phyloP scores from a whole-genome alignment of 2,329 filamentous ascomycete genomes.

The Stromatinia cepivora region DNA sequence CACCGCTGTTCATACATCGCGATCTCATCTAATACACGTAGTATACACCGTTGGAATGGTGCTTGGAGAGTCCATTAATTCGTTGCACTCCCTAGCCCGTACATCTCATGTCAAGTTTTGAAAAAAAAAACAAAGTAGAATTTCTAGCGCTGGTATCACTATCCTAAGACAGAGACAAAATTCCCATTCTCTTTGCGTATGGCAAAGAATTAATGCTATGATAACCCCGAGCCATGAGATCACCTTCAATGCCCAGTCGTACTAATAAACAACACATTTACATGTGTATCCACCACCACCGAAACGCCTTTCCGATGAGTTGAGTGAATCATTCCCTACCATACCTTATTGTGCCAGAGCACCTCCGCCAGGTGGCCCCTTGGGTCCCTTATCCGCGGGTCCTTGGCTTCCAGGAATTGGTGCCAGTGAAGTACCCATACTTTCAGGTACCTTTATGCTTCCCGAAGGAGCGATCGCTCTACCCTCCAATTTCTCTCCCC shows the following conservation, averaged over 20 bases:
- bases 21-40: neutral
- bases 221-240: neutral
- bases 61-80: neutral
- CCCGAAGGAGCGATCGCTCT: constrained; percentile 61
- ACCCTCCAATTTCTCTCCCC: constrained; percentile 75
- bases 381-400: constrained; percentile 27
- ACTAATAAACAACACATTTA: constrained; percentile 18
- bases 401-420: constrained; percentile 33
- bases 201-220: constrained; percentile 23
- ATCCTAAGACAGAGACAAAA: constrained; percentile 19
- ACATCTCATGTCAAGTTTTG: neutral
- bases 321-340: constrained; percentile 23
- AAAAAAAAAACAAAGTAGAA: neutral
- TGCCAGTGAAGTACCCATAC: constrained; percentile 34
- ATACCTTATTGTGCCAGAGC: constrained; percentile 31
- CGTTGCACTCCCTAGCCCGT: neutral
- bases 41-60: neutral
- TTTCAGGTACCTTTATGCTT: constrained; percentile 65
- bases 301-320: constrained; percentile 29
- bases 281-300: constrained; percentile 19
- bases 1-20: neutral
- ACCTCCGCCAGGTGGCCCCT: constrained; percentile 35
- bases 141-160: constrained; percentile 22
- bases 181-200: neutral
- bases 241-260: neutral